These are phyloP conservation scores for Rhynchosporium graminicola DNA, from an alignment of 2,329 filamentous ascomycete species.

Conservation along the genomic window DNA sequence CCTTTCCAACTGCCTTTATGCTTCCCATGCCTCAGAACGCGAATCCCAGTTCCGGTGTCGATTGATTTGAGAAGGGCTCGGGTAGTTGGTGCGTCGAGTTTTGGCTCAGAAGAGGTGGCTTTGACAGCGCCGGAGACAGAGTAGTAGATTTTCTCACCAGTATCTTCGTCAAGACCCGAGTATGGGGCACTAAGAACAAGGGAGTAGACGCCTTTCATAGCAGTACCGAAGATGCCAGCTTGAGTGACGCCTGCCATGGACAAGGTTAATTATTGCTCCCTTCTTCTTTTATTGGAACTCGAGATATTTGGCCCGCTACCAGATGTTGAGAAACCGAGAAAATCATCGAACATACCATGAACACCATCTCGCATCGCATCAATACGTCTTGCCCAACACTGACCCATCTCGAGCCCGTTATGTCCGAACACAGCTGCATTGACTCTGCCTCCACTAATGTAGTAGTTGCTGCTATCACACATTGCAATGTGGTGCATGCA, in stretches of 20 bases:
- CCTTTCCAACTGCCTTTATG: not conserved
- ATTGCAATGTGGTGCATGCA: slow-evolving; percentile 1
- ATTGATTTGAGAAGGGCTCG: not conserved
- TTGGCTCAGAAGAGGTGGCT: not conserved
- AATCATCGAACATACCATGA: slow-evolving; percentile 1
- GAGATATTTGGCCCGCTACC: too few relatives aligned
- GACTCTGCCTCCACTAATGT: not conserved
- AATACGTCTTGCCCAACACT: slow-evolving; percentile 7
- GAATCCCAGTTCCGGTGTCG: not conserved
- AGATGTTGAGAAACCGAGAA: too few relatives aligned
- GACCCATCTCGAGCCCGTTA: not conserved
- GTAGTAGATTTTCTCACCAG: not conserved
- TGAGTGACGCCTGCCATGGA: not conserved
- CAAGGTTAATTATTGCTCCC: too few relatives aligned
- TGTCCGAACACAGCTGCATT: slow-evolving; percentile 3
- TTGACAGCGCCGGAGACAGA: not conserved
- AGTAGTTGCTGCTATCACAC: not conserved
- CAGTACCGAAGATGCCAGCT: slow-evolving; percentile 6
- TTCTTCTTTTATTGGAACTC: too few relatives aligned
- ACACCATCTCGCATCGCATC: slow-evolving; percentile 12
- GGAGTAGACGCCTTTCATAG: not conserved
- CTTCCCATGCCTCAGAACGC: not conserved
- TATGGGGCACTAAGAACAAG: not conserved
- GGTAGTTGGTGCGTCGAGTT: not conserved
- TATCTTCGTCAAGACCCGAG: not conserved